Conservation (phyloP, 495 filamentous ascomycete species). For the Penicillium macrosclerotiorum region DNA sequence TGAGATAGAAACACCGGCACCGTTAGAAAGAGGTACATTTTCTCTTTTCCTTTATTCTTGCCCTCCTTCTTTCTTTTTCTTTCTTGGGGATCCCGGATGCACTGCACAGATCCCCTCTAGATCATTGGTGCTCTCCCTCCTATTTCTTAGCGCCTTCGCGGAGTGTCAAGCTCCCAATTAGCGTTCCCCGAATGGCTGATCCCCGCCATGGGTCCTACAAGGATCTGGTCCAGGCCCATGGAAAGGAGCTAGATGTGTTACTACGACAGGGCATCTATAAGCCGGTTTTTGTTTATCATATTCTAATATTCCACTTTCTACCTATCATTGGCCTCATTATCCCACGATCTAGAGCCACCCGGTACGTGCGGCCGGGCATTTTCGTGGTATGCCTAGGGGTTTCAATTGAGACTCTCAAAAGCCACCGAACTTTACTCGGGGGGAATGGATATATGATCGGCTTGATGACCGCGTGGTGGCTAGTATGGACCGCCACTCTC, state of each 20-base stretch:
- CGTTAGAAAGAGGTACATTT: too few species aligned
- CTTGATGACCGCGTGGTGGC: slow-evolving; percentile 60
- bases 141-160: slow-evolving; percentile 8
- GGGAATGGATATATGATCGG: slow-evolving; percentile 68
- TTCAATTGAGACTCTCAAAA: slow-evolving; percentile 35
- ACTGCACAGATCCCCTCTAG: background rate
- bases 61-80: background rate
- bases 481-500: slow-evolving; percentile 61
- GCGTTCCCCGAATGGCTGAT: slow-evolving; percentile 31
- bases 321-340: slow-evolving; percentile 35
- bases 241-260: slow-evolving; percentile 20
- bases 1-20: too few species aligned
- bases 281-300: slow-evolving; percentile 40
- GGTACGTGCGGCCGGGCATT: slow-evolving; percentile 49
- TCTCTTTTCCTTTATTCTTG: too few species aligned
- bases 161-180: slow-evolving; percentile 7
- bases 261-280: slow-evolving; percentile 31
- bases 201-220: slow-evolving; percentile 17
- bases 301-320: slow-evolving; percentile 28
- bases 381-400: slow-evolving; percentile 51
- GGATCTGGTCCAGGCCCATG: slow-evolving; percentile 16
- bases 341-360: slow-evolving; percentile 20
- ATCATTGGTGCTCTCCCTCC: background rate
- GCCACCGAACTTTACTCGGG: slow-evolving; percentile 53
- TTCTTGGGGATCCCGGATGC: background rate